phyloP scores from a whole-genome alignment of 164 flowering plant genomes.

The Vitis rotundifolia region DNA sequence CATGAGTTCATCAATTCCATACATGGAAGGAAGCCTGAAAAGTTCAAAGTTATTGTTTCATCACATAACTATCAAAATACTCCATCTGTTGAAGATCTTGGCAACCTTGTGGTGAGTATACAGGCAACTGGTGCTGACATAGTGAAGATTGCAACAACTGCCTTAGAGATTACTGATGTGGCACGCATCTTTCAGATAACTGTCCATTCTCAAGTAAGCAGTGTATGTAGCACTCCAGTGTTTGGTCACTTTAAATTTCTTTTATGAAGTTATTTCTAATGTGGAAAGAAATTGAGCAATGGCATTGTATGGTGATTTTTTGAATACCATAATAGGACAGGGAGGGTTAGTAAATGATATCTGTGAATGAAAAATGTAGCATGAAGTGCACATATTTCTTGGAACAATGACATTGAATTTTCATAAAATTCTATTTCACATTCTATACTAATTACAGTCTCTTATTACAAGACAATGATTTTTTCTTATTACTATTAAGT shows the following conservation, averaged over 20 bases:
- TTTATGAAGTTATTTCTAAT: background rate
- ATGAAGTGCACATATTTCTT: no score
- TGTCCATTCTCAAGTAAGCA: constrained; percentile 82
- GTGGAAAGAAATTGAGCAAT: no score
- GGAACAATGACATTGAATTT: no score
- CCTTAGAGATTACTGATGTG: constrained; percentile 79
- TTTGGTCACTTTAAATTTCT: background rate
- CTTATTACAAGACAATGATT: no score
- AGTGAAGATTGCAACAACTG: constrained; percentile 92
- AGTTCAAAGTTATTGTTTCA: constrained; percentile 79
- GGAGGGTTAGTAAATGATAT: no score
- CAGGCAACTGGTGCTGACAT: constrained; percentile 96
- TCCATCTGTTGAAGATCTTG: constrained; percentile 85
- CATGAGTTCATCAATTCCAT: constrained; percentile 63
- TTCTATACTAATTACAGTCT: no score
- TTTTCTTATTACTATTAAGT: no score
- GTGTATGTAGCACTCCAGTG: constrained; percentile 11
- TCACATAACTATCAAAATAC: constrained; percentile 84
- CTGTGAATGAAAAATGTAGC: no score
- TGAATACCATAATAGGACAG: no score
- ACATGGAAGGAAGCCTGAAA: constrained; percentile 60
- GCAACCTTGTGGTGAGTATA: constrained; percentile 72
- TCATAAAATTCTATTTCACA: no score
- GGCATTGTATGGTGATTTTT: no score
- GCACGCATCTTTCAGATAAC: constrained; percentile 79